These are phyloP conservation scores for Peronospora tabacina DNA, from an alignment of 352 stramenopile species.

Conservation along the genomic window DNA sequence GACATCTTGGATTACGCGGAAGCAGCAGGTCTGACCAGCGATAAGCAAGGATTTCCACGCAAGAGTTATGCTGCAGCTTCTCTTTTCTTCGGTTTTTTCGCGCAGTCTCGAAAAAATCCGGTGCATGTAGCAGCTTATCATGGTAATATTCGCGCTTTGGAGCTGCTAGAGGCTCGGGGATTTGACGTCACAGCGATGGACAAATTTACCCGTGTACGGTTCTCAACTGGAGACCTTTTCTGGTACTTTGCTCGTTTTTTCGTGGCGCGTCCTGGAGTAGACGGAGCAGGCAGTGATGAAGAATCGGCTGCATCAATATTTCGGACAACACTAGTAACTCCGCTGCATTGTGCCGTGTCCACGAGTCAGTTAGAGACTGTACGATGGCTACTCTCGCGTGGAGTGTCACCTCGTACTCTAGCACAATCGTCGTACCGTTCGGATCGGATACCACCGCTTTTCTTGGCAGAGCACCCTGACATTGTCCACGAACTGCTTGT, in stretches of 20 bases:
- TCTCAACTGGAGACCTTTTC: conserved; percentile 76
- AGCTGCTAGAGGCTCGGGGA: conserved; percentile 43
- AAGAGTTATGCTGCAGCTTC: conserved; percentile 40
- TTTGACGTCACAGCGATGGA: conserved; percentile 63
- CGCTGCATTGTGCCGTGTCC: conserved; percentile 69
- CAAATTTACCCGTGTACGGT: conserved; percentile 72
- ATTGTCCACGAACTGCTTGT: conserved; percentile 59
- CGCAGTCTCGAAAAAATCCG: conserved; percentile 66
- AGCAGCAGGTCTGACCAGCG: conserved; percentile 28
- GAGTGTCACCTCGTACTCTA: conserved; percentile 40
- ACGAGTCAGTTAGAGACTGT: conserved; percentile 63
- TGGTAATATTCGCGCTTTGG: conserved; percentile 58
- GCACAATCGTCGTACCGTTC: conserved; percentile 59
- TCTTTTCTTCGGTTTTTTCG: conserved; percentile 54
- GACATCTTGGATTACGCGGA: conserved; percentile 50
- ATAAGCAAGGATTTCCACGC: conserved; percentile 47
- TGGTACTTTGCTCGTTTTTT: conserved; percentile 75
- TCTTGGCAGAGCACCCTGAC: conserved; percentile 58
- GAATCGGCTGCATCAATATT: conserved; percentile 71
- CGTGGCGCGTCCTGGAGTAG: conserved; percentile 37
- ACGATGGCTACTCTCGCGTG: conserved; percentile 57
- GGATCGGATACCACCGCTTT: conserved; percentile 69
- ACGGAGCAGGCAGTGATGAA: conserved; percentile 33
- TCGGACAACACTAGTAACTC: conserved; percentile 75
- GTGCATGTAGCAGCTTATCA: conserved; percentile 71